A percentile compares a stretch with the other conserved stretches of the same genome.
Conservation (phyloP, 768 basidiomycete species). For the Roridomyces roridus region DNA sequence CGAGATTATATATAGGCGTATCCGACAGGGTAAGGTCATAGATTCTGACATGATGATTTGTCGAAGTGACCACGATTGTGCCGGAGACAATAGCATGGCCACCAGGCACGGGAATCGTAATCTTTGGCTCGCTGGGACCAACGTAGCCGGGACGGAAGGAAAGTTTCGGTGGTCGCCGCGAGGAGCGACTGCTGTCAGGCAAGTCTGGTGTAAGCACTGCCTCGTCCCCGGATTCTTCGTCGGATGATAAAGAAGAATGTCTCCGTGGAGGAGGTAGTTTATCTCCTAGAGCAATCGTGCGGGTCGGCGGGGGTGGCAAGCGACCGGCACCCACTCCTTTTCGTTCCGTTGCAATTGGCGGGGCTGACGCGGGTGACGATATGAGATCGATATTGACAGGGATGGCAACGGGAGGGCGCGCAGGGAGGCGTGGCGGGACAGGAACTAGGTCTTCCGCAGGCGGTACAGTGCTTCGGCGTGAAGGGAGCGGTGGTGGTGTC, state of each 20-base stretch:
- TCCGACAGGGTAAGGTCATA: conserved; percentile 63
- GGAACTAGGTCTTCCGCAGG: conserved; percentile 25
- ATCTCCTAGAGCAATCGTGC: conserved; percentile 71
- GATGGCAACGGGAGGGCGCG: conserved; percentile 31
- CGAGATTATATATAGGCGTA: conserved; percentile 53
- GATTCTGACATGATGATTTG: conserved; percentile 63
- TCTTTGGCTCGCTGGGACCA: conserved; percentile 47
- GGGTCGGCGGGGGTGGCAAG: conserved; percentile 77
- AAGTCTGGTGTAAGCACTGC: conserved; percentile 47
- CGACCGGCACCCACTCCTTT: conserved; percentile 45
- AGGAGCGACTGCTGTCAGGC: conserved; percentile 74
- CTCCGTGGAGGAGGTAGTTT: conserved; percentile 71
- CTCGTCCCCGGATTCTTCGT: conserved; percentile 66
- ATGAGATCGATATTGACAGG: conserved; percentile 19
- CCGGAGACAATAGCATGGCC: conserved; percentile 65
- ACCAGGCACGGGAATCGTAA: conserved; percentile 64
- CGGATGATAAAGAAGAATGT: conserved; percentile 47
- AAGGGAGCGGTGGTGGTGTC: conserved; percentile 53
- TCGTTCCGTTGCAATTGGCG: conserved; percentile 36
- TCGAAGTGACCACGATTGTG: conserved; percentile 61
- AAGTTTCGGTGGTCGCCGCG: conserved; percentile 55
- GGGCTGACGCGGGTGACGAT: conserved; percentile 27
- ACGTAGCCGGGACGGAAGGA: conserved; percentile 43
- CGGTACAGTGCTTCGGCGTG: conserved; percentile 41
- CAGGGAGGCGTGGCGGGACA: conserved; percentile 32